Base-by-base conservation (phyloP, 2,329 filamentous ascomycete species). In the Bipolaris gigantea region DNA sequence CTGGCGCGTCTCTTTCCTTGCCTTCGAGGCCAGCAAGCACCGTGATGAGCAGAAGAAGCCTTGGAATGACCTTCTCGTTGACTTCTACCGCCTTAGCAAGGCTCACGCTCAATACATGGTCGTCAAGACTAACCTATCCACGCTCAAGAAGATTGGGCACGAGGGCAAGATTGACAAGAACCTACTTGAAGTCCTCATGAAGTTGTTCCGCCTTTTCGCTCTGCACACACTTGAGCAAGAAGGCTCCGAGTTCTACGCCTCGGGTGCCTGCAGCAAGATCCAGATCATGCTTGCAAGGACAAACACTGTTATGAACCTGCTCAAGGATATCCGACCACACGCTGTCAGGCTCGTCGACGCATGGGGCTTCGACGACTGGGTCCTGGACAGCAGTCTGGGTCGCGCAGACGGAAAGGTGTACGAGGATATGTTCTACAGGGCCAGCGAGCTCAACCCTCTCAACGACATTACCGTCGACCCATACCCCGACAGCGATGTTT, bases 361-460 rank as follows among this genome's bases (percentile, higher is more conserved):
- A 0, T 92, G 89, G 89, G 83, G 84, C 56, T 89, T 92, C 74
- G 85, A 88, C 1, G 89, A 92, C 69, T 92, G 87, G 87, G 86
- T 89, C 64, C 80, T 92, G 2, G 88, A 92, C 69, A 87, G 83
- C 63, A 85, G 83, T 53, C 72, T 92, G 35, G 89, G 89, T 1
- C 79, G 88, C 1, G 83, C 82, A 39, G 89, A 92, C 56, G 89
- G 89, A 18, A 86, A 88, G 64, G 89, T 91, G 1, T 92, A 92
- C 63, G 86, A 89, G 71, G 89, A 91, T 64, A 80, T 92, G 78
- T 92, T 91, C 75, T 78, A 85, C 65, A 77, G 89, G 13, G 89
- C 89, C 0, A 86, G 83, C 56, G 82, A 89, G 77, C 74, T 88
- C 63, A 92, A 92, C 66, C 89, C 89, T 1, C 75, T 92, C 40